These are phyloP conservation scores for Neodidymelliopsis sp. DNA, from an alignment of 2,329 filamentous ascomycete species.

Conservation along the genomic window DNA sequence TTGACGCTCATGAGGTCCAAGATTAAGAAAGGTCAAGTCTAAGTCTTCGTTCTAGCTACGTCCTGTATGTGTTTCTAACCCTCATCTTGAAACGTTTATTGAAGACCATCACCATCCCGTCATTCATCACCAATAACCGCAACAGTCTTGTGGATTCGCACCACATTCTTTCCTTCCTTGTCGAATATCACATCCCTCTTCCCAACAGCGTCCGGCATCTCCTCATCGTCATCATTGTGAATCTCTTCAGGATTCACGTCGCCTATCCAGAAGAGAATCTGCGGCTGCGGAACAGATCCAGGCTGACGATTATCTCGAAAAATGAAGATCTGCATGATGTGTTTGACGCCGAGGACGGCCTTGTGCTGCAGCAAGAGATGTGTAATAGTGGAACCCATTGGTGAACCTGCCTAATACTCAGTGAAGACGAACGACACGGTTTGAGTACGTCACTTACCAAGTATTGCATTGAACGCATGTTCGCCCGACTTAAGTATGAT, in stretches of 20 bases:
- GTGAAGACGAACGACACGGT: too few species aligned
- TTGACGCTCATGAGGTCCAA: too few species aligned
- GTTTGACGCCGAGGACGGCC: conserved; percentile 9
- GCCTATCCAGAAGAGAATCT: neutral
- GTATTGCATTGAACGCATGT: conserved; percentile 13
- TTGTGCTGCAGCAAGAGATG: conserved; percentile 17
- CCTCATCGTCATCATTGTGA: neutral
- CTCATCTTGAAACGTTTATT: too few species aligned
- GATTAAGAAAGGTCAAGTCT: too few species aligned
- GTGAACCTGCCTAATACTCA: neutral
- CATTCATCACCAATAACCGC: too few species aligned
- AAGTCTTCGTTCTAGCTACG: too few species aligned
- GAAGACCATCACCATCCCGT: too few species aligned
- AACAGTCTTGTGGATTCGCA: neutral
- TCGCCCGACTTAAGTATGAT: conserved; percentile 6
- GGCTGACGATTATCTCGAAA: conserved; percentile 1
- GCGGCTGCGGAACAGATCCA: neutral
- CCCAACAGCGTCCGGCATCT: neutral
- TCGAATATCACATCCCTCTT: neutral
- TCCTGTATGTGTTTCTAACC: too few species aligned
- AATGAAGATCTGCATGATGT: conserved; percentile 2
- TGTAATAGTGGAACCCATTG: conserved; percentile 9
- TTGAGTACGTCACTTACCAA: too few species aligned
- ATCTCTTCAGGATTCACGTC: neutral
- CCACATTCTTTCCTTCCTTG: neutral